Conservation (phyloP, 2,329 filamentous ascomycete genomes). For the Cladosporium sp. region DNA sequence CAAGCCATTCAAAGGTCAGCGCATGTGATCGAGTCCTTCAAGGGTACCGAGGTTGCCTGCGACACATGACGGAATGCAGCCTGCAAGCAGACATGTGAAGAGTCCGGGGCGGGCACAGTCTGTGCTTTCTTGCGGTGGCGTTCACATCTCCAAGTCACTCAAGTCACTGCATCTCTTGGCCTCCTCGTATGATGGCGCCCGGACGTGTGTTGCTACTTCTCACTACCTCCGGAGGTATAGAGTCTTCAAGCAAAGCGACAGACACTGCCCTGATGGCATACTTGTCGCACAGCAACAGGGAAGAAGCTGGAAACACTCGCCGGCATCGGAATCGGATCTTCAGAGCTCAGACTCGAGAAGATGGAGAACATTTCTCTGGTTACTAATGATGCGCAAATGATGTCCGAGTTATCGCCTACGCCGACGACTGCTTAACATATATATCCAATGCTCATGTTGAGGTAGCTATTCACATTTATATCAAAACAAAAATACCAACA, state of each 20-base stretch:
- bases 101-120: constrained; percentile 7
- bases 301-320: constrained; percentile 10
- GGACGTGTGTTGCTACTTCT: neutral
- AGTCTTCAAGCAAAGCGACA: neutral
- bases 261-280: neutral
- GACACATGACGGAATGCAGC: neutral
- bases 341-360: constrained; percentile 12
- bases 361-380: constrained; percentile 1
- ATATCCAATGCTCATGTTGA: neutral
- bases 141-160: neutral
- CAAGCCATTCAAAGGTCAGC: constrained; percentile 1
- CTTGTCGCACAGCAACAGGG: constrained; percentile 2
- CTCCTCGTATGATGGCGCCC: neutral
- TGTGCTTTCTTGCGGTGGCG: constrained; percentile 1
- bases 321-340: constrained; percentile 15
- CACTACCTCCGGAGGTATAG: neutral
- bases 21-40: constrained; percentile 10
- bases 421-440: neutral
- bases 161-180: neutral
- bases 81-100: constrained; percentile 1
- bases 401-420: neutral
- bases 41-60: neutral
- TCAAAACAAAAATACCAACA: neutral
- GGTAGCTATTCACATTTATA: neutral
- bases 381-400: constrained; percentile 11